Evolutionary conservation across 371 early-diverging fungal species (phyloP).

Genomic region (Mucor plumbeus): DNA sequence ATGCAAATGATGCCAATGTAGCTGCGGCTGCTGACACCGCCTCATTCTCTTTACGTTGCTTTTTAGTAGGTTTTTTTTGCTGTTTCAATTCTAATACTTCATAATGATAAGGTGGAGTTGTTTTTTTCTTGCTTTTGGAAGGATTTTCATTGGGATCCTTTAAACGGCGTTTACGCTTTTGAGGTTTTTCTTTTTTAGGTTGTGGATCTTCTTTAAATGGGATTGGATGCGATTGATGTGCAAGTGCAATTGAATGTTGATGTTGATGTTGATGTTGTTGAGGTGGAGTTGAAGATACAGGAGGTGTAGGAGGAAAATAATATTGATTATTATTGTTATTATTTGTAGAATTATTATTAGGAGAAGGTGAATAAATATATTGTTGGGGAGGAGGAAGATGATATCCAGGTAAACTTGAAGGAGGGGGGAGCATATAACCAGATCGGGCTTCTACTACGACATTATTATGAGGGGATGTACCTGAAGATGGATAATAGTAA

Average conservation of each 20-base stretch:
- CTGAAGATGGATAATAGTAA: conserved; percentile 15
- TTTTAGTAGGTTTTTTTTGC: conserved; percentile 26
- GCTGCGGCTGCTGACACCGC: conserved; percentile 51
- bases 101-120: conserved; percentile 31
- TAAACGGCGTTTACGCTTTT: conserved; percentile 29
- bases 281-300: not conserved
- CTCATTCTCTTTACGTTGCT: conserved; percentile 33
- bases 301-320: conserved; percentile 11
- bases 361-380: conserved; percentile 20
- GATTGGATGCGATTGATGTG: not conserved
- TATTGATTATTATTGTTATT: conserved; percentile 11
- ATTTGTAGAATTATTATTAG: conserved; percentile 6
- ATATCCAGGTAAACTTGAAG: conserved; percentile 44
- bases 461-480: not conserved
- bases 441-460: conserved; percentile 26
- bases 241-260: not conserved
- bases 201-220: conserved; percentile 13
- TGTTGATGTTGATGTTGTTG: conserved; percentile 5
- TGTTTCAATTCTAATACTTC: conserved; percentile 37
- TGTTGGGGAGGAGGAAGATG: conserved; percentile 35
- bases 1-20: conserved; percentile 51
- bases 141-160: conserved; percentile 8
- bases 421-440: conserved; percentile 47
- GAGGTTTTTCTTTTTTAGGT: conserved; percentile 8
- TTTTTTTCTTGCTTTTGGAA: conserved; percentile 17